A percentile compares a stretch with the other conserved stretches of the same genome.
These are phyloP conservation scores for Eryngium alpinum DNA, from an alignment of 140 eudicot species.

Conservation along the genomic window DNA sequence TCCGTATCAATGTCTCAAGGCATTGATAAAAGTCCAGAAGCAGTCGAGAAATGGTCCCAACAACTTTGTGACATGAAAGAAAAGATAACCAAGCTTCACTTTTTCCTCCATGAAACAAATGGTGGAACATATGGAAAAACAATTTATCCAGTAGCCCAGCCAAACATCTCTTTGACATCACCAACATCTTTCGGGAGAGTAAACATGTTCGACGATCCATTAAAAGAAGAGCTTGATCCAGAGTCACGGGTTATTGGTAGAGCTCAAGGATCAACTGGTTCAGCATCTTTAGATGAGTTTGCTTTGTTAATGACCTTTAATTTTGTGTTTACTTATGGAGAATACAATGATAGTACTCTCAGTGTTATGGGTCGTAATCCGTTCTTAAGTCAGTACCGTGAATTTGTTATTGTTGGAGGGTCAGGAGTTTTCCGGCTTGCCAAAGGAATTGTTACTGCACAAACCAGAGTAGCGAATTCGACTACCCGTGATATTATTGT, in stretches of 20 bases:
- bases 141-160: no score
- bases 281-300: background rate
- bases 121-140: conserved; percentile 19
- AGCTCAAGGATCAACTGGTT: background rate
- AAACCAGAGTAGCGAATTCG: conserved; percentile 24
- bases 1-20: no score
- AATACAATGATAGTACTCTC: conserved; percentile 32
- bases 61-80: background rate
- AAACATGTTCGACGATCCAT: no score
- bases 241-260: background rate
- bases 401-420: conserved; percentile 57
- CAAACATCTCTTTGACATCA: no score
- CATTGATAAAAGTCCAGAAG: no score
- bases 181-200: no score
- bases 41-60: conserved; percentile 24
- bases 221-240: no score
- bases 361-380: conserved; percentile 37
- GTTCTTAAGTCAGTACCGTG: conserved; percentile 27
- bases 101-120: conserved; percentile 41
- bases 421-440: conserved; percentile 50
- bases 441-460: conserved; percentile 35
- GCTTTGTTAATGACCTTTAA: background rate
- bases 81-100: conserved; percentile 21
- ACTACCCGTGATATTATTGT: conserved; percentile 6
- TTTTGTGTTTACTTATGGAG: background rate